A percentile compares a stretch with the other conserved stretches of the same genome.
Conservation (phyloP, 306 rosid species). For the Prunus dulcis region DNA sequence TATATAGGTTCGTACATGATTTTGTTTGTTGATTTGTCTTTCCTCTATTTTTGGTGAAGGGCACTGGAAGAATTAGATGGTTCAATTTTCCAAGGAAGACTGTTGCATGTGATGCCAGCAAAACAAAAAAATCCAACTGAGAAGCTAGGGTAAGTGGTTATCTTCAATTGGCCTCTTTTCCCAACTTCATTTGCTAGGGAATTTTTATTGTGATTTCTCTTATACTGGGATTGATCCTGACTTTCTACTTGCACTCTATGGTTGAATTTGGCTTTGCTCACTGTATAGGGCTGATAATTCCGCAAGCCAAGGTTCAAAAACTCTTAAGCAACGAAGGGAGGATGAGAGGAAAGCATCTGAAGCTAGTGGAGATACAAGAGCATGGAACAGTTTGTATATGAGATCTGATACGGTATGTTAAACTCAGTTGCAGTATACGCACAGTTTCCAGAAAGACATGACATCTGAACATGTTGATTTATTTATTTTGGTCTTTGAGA, state of each 20-base stretch:
- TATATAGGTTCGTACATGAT: too few species aligned
- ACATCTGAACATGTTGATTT: not conserved
- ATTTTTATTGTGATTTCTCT: not conserved
- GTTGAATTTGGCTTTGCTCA: conserved; percentile 23
- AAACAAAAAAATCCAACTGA: conserved; percentile 43
- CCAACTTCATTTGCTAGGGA: not conserved
- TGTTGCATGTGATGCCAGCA: conserved; percentile 89
- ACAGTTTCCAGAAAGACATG: not conserved
- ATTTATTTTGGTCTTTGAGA: not conserved
- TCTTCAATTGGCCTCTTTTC: not conserved
- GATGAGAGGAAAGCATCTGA: conserved; percentile 79
- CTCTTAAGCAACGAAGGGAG: conserved; percentile 66
- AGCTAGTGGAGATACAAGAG: conserved; percentile 88
- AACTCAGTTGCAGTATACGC: not conserved
- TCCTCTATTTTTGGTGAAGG: conserved; percentile 29
- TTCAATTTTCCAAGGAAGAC: conserved; percentile 87
- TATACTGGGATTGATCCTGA: not conserved
- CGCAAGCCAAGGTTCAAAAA: conserved; percentile 46
- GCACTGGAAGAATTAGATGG: conserved; percentile 69
- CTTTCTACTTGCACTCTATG: conserved; percentile 6
- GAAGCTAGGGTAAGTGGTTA: conserved; percentile 54
- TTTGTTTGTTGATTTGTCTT: not conserved
- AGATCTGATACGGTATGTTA: conserved; percentile 80
- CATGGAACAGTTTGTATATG: conserved; percentile 94
- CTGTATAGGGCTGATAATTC: conserved; percentile 45